These are phyloP conservation scores for Phytophthora boehmeriae DNA, from an alignment of 352 stramenopile species.

Conservation along the genomic window DNA sequence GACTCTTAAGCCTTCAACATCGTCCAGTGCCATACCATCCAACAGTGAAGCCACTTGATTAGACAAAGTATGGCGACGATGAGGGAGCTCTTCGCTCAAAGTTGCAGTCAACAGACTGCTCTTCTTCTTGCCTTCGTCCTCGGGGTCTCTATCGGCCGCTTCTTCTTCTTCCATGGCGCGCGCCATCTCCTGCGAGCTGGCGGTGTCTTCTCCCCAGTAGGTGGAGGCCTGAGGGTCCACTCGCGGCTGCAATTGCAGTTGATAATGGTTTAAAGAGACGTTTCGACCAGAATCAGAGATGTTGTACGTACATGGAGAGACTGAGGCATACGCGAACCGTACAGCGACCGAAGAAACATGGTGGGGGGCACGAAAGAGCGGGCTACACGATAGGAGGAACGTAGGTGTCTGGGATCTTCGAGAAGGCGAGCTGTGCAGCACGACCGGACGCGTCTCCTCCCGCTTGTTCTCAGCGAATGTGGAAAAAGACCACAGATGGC, in stretches of 20 bases:
- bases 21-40: constrained; percentile 49
- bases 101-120: constrained; percentile 31
- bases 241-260: constrained; percentile 47
- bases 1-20: constrained; percentile 47
- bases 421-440: not conserved
- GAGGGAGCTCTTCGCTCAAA: constrained; percentile 24
- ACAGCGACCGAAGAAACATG: constrained; percentile 85
- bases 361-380: not conserved
- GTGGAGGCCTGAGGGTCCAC: constrained; percentile 67
- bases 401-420: constrained; percentile 6
- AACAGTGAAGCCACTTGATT: constrained; percentile 41
- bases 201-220: constrained; percentile 84
- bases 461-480: constrained; percentile 25
- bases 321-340: constrained; percentile 81
- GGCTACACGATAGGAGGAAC: not conserved
- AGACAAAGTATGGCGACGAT: constrained; percentile 25
- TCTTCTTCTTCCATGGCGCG: constrained; percentile 69
- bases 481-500: constrained; percentile 14
- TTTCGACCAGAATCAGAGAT: too few relatives aligned
- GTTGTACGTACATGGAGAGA: constrained; percentile 60
- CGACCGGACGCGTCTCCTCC: constrained; percentile 27
- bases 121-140: constrained; percentile 60
- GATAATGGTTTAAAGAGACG: not conserved
- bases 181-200: constrained; percentile 65
- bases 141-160: constrained; percentile 27